phyloP scores from a whole-genome alignment of 441 rosid genomes.

The Flueggea neowawraea region DNA sequence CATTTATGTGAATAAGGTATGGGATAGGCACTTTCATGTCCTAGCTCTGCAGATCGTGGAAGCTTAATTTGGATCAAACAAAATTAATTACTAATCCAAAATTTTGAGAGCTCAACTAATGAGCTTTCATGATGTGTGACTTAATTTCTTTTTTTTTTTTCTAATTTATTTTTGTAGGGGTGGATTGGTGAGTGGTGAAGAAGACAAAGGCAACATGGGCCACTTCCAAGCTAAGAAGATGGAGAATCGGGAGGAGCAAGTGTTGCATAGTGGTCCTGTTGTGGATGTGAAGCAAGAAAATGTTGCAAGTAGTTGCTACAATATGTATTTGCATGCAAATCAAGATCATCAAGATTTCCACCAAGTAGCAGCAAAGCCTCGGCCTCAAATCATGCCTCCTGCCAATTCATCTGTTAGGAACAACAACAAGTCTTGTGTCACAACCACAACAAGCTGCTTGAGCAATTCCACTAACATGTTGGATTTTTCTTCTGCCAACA shows the following conservation, averaged over 20 bases:
- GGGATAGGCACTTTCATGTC: no score
- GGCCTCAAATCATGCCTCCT: slow-evolving; percentile 41
- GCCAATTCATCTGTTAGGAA: slow-evolving; percentile 44
- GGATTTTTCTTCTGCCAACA: slow-evolving; percentile 74
- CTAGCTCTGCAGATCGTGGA: no score
- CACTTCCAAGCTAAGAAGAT: slow-evolving; percentile 56
- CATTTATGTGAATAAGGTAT: no score
- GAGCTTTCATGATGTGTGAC: no score
- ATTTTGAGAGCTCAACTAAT: no score
- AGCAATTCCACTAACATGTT: slow-evolving; percentile 50
- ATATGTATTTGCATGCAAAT: slow-evolving; percentile 38
- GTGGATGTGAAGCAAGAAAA: slow-evolving; percentile 77
- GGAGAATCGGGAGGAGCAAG: slow-evolving; percentile 82
- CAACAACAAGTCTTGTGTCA: slow-evolving; percentile 62
- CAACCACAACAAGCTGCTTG: slow-evolving; percentile 30
- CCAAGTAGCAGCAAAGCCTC: slow-evolving; percentile 29
- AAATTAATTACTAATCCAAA: no score
- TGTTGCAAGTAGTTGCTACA: slow-evolving; percentile 31
- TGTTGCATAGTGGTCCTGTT: slow-evolving; percentile 32
- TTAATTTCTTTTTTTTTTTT: no score
- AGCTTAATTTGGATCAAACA: no score
- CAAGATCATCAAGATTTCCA: slow-evolving; percentile 28
- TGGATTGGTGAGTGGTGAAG: slow-evolving; percentile 73
- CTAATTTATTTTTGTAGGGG: slow-evolving; percentile 37
- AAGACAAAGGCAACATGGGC: slow-evolving; percentile 36